Conservation (phyloP, 179 eudicot genomes). For the Amaranthus tricolor region DNA sequence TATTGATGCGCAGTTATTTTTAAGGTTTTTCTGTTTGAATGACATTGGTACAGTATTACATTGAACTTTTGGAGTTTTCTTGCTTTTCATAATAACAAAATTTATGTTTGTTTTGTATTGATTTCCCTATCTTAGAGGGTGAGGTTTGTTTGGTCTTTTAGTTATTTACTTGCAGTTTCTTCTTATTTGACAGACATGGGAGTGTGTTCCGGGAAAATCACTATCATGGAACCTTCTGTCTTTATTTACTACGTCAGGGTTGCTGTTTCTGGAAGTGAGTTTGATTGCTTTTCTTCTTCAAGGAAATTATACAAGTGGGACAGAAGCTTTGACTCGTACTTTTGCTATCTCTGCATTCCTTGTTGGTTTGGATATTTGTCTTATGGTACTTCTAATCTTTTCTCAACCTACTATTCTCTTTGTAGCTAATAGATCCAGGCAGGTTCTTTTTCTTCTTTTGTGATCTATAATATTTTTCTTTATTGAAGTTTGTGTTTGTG, state of each 20-base stretch:
- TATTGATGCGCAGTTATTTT: no score
- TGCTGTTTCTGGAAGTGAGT: slow-evolving; percentile 85
- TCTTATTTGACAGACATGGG: slow-evolving; percentile 57
- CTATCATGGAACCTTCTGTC: slow-evolving; percentile 69
- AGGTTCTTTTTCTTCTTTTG: neutral
- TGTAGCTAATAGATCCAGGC: neutral
- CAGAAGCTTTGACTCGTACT: slow-evolving; percentile 70
- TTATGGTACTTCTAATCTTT: slow-evolving; percentile 50
- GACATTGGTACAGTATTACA: no score
- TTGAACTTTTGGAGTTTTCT: no score
- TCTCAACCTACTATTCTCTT: neutral
- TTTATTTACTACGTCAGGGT: slow-evolving; percentile 67
- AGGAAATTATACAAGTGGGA: slow-evolving; percentile 70
- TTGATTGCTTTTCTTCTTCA: slow-evolving; percentile 88
- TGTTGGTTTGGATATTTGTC: slow-evolving; percentile 65
- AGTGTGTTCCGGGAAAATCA: slow-evolving; percentile 68
- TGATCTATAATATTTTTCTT: no score
- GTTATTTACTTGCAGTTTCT: neutral
- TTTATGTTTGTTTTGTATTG: neutral
- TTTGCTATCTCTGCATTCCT: slow-evolving; percentile 66
- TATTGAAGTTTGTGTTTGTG: no score
- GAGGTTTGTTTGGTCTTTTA: neutral
- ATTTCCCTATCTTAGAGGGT: slow-evolving; percentile 4
- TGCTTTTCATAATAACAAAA: no score
- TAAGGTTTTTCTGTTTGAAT: no score